Evolutionary conservation across 140 eudicot species (phyloP), one percentile per base, ranked within the genome.

Genomic region (Bidens hawaiensis): DNA sequence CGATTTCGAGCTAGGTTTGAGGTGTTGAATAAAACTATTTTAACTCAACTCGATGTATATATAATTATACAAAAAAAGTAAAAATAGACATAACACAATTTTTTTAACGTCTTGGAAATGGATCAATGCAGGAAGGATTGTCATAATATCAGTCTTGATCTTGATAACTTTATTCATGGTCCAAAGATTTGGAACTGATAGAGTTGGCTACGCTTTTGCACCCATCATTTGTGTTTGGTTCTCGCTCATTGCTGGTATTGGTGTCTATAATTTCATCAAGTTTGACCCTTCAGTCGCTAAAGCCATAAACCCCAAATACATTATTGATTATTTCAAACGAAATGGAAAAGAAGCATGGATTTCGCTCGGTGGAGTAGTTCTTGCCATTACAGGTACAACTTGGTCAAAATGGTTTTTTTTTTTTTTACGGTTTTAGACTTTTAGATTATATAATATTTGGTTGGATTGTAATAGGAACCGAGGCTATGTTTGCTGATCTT

Each of bases 161-260:
- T 60, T 85, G 58, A 25, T 89, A 25, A 13, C 31, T 27, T 69
- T 89, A 15, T 89, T 85, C 76, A 64, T 69, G 80, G 75, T 71
- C 22, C 97, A 89, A 67, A 78, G 97, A 45, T 82, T 70, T 17
- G 97, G 97, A 43, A 89, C 97, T 3, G 95, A 89, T 53, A 82
- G 76, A 80, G 89, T 89, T 24, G 97, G 95, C 46, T 85, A 81
- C 57, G 58, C 58, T 10, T 89, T 85, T 66, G 95, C 95, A 9
- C 95, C 95, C 5, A 72, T 89, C 25, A 66, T 85, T 15, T 63
- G 78, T 11, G 62, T 89, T 0, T 89, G 97, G 95, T 89, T 89
- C 68, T 15, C 58, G 2, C 64, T 78, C 24, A 82, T 77, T 21
- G 82, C 81, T 6, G 79, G 78, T 22, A 80, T 89, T 41, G 97